Evolutionary conservation across 2,329 filamentous ascomycete genomes (phyloP).

Genomic region (Aspergillus puulaauensis): DNA sequence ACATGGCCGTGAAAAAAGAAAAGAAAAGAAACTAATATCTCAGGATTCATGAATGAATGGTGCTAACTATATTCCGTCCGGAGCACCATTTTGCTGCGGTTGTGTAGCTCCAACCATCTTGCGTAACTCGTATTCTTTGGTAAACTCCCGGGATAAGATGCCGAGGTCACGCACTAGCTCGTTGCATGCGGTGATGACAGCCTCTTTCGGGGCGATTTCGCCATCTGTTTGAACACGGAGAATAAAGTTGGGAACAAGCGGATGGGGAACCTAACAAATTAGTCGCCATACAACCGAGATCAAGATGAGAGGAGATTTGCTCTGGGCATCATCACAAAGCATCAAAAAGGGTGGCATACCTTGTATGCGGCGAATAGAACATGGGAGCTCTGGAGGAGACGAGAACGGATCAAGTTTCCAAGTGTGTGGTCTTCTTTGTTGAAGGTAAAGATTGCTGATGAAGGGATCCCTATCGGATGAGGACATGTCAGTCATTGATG

Average conservation of each 20-base stretch:
- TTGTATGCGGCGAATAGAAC: slow-evolving; percentile 93
- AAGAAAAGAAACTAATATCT: not conserved
- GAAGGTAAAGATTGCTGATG: slow-evolving; percentile 92
- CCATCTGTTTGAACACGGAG: slow-evolving; percentile 93
- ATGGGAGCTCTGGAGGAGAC: slow-evolving; percentile 79
- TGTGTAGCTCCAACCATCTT: slow-evolving; percentile 75
- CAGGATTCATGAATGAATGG: no score
- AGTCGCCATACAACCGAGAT: slow-evolving; percentile 2
- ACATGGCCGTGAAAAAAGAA: not conserved
- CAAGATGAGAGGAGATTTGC: not conserved
- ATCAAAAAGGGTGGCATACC: slow-evolving; percentile 51
- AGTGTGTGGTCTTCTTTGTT: slow-evolving; percentile 97
- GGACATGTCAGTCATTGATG: not conserved
- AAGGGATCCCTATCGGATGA: slow-evolving; percentile 69
- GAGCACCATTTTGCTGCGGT: slow-evolving; percentile 35
- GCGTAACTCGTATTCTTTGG: slow-evolving; percentile 84
- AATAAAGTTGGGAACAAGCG: slow-evolving; percentile 55
- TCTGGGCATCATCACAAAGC: not conserved
- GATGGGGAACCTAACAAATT: slow-evolving; percentile 41
- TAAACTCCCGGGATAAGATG: slow-evolving; percentile 81
- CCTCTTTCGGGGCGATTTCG: slow-evolving; percentile 81
- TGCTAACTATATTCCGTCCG: slow-evolving; percentile 21
- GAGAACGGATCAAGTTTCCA: slow-evolving; percentile 82
- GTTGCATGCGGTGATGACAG: slow-evolving; percentile 75
- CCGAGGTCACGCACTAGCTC: slow-evolving; percentile 79